phyloP scores from a whole-genome alignment of 805 yeast species.

The Nakazawaea wickerhamii region DNA sequence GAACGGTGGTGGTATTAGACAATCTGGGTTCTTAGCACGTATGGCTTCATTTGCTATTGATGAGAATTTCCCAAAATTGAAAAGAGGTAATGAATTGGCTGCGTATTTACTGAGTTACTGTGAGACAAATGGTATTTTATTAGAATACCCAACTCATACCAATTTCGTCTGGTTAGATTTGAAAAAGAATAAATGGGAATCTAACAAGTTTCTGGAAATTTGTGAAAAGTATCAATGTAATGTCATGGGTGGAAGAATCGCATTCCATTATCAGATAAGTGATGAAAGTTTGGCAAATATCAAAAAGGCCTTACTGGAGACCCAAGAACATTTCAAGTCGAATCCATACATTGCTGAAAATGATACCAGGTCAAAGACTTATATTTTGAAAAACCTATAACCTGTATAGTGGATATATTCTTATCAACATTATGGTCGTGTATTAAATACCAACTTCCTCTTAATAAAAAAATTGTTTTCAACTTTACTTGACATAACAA shows the following conservation, averaged over 20 bases:
- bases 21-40: conserved; percentile 71
- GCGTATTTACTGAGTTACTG: conserved; percentile 47
- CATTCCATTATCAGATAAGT: conserved; percentile 70
- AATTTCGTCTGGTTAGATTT: conserved; percentile 77
- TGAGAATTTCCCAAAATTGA: conserved; percentile 57
- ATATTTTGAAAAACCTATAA: not conserved
- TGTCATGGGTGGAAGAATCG: conserved; percentile 67
- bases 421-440: too few relatives aligned
- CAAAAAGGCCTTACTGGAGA: conserved; percentile 52
- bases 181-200: conserved; percentile 46
- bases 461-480: too few relatives aligned
- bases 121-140: conserved; percentile 42
- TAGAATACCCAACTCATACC: conserved; percentile 73
- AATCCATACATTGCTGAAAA: conserved; percentile 40
- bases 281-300: conserved; percentile 49
- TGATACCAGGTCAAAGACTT: conserved; percentile 3
- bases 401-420: too few relatives aligned
- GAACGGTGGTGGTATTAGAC: conserved; percentile 91
- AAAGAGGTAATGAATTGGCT: conserved; percentile 43
- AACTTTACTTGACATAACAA: too few relatives aligned
- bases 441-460: too few relatives aligned
- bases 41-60: conserved; percentile 78
- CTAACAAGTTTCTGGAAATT: conserved; percentile 40
- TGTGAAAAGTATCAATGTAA: conserved; percentile 57
- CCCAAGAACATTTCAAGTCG: conserved; percentile 43